These are phyloP conservation scores for Coemansia guatemalensis DNA, from an alignment of 192 early-diverging fungal species.

Conservation along the genomic window DNA sequence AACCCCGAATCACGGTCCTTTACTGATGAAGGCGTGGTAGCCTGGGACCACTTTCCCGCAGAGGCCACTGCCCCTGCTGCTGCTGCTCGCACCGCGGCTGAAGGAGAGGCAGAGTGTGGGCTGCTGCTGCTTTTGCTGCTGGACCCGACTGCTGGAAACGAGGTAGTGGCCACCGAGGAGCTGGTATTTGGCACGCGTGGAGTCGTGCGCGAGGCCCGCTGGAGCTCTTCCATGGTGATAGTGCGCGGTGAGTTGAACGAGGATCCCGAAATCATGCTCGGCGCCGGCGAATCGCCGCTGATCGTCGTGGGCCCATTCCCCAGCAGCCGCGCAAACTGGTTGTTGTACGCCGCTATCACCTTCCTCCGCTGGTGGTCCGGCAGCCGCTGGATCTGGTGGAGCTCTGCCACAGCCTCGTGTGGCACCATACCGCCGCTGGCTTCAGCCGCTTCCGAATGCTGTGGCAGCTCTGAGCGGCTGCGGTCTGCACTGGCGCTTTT, in stretches of 20 bases:
- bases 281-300: conserved; percentile 23
- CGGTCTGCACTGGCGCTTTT: conserved; percentile 36
- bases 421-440: conserved; percentile 4
- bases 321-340: conserved; percentile 44
- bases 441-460: conserved; percentile 7
- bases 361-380: conserved; percentile 29
- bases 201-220: conserved; percentile 32
- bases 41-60: conserved; percentile 41
- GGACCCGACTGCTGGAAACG: background rate
- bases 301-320: conserved; percentile 18
- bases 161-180: background rate
- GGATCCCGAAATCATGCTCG: conserved; percentile 31
- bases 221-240: conserved; percentile 46
- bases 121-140: background rate
- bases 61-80: background rate
- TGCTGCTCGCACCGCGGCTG: background rate
- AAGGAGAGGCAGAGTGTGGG: background rate
- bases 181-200: conserved; percentile 5
- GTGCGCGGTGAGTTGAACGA: conserved; percentile 51
- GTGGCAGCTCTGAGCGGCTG: conserved; percentile 32
- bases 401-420: background rate
- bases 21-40: conserved; percentile 26
- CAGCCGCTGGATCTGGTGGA: conserved; percentile 13
- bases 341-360: conserved; percentile 35
- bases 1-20: conserved; percentile 50